These are phyloP conservation scores for Boletellus emodensis DNA, from an alignment of 768 basidiomycete species.

Conservation along the genomic window DNA sequence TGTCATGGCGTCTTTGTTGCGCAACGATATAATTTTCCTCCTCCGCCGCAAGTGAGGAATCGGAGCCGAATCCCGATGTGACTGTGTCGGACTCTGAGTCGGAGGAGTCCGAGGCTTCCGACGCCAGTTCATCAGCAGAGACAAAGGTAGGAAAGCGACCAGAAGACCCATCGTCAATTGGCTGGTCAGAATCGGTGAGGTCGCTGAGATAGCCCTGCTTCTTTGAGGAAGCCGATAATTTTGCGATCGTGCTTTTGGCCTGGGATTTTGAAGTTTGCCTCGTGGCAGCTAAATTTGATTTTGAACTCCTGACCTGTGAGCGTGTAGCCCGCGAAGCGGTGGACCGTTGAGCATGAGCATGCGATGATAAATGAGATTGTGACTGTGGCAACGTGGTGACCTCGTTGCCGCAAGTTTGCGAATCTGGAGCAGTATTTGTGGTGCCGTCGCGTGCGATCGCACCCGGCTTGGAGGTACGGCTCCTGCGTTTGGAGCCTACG, in stretches of 20 bases:
- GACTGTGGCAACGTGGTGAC: conserved; percentile 33
- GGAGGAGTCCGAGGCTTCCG: conserved; percentile 44
- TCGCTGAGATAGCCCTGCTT: conserved; percentile 13
- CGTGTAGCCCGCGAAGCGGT: conserved; percentile 24
- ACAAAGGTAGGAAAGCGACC: conserved; percentile 63
- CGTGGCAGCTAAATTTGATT: conserved; percentile 32
- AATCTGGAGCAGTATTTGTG: conserved; percentile 14
- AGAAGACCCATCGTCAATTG: conserved; percentile 35
- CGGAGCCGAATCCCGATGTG: conserved; percentile 43
- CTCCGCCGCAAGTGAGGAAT: conserved; percentile 56
- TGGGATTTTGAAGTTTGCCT: conserved; percentile 37
- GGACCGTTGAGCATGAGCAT: conserved; percentile 16
- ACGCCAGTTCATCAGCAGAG: conserved; percentile 56
- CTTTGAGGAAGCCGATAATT: conserved; percentile 19
- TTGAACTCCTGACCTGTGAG: conserved; percentile 19
- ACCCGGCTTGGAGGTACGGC: conserved; percentile 52
- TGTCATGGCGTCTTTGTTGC: conserved; percentile 42
- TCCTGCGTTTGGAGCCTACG: conserved; percentile 43
- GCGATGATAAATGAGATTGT: conserved; percentile 34
- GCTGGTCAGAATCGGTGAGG: conserved; percentile 26
- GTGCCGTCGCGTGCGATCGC: conserved; percentile 31
- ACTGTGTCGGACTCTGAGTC: conserved; percentile 36
- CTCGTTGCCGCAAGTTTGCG: conserved; percentile 30
- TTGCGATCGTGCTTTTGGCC: conserved; percentile 35
- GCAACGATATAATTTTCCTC: conserved; percentile 58